Base-by-base conservation (phyloP, 1,284 basidiomycete species). In the Anthracocystis panici-leucophaei region DNA sequence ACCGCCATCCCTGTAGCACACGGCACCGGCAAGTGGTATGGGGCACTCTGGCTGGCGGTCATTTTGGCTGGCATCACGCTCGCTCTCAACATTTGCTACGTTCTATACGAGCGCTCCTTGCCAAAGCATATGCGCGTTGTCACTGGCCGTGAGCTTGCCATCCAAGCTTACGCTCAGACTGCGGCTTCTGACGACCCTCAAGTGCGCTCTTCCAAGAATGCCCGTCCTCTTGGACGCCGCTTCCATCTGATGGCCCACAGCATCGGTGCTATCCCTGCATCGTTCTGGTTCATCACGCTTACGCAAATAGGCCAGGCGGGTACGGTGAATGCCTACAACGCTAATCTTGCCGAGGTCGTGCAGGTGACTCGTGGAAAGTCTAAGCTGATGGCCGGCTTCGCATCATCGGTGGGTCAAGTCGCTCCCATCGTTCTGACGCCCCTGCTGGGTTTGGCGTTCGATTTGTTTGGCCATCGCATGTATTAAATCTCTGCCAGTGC, bases 351-450 rank as follows among this genome's bases (percentile, higher is more conserved):
- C 45, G 87, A 88, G 53, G 84, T 87, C 58, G 85, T 87, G 63
- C 73, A 80, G 21, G 55, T 81, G 21, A 87, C 87, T 0, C 79
- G 87, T 12, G 86, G 86, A 23, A 84, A 85, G 0, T 80, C 82
- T 3, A 82, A 66, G n/a, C 78, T 85, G 16, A 82, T 84, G 2
- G 87, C 87, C 2, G 87, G 87, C 10, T 88, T 87, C 75, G 87
- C 86, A 48, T 70, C 81, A 1, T 82, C 85, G 0, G 65, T 87
- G 20, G 84, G 85, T 18, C 81, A 85, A 54, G 78, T 87, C 33
- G 85, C 87, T n/a, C 86, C 87, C 0, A 87, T 87, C 59, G 80
- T 88, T 12, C 75, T 87, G 38, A 87, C 86, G 0, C 87, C 87
- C 0, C 35, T 81, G 0, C 84, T 85, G 70, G 67, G 82, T 20